phyloP scores from a whole-genome alignment of 1,284 basidiomycete species.

The Ceratobasidium sp. region DNA sequence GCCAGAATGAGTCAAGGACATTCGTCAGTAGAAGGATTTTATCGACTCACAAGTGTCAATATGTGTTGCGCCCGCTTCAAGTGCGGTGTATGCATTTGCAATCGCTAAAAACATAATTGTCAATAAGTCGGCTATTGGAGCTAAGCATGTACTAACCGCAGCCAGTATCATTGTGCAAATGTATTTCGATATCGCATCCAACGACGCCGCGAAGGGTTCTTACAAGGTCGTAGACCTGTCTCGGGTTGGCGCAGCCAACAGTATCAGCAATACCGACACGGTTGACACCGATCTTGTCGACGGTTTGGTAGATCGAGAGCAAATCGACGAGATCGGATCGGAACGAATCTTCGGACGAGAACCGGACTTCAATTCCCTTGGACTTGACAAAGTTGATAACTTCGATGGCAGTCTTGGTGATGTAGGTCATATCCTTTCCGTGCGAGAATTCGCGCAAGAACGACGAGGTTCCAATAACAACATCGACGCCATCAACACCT shows the following conservation, averaged over 20 bases:
- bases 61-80: constrained; percentile 98
- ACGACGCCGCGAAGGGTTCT: constrained; percentile 95
- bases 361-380: constrained; percentile 99
- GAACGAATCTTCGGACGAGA: constrained; percentile 99
- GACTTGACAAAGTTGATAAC: constrained; percentile 99
- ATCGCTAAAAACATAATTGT: constrained; percentile 67
- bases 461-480: constrained; percentile 98
- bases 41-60: constrained; percentile 85
- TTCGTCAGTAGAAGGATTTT: constrained; percentile 11
- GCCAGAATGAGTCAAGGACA: constrained; percentile 27
- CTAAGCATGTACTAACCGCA: constrained; percentile 71
- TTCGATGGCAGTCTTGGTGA: constrained; percentile 98
- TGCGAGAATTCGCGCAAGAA: constrained; percentile 99
- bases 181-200: constrained; percentile 95
- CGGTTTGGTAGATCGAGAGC: constrained; percentile 97
- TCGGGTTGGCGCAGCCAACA: constrained; percentile 97
- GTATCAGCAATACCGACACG: constrained; percentile 99
- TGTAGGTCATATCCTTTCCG: constrained; percentile 99
- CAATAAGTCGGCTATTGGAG: constrained; percentile 39
- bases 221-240: constrained; percentile 98
- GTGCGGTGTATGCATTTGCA: constrained; percentile 97
- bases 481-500: constrained; percentile 99
- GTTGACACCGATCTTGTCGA: constrained; percentile 99
- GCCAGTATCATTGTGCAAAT: constrained; percentile 97
- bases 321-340: constrained; percentile 99